Evolutionary conservation across 441 rosid genomes (phyloP).

Genomic region (Populus hybrid): DNA sequence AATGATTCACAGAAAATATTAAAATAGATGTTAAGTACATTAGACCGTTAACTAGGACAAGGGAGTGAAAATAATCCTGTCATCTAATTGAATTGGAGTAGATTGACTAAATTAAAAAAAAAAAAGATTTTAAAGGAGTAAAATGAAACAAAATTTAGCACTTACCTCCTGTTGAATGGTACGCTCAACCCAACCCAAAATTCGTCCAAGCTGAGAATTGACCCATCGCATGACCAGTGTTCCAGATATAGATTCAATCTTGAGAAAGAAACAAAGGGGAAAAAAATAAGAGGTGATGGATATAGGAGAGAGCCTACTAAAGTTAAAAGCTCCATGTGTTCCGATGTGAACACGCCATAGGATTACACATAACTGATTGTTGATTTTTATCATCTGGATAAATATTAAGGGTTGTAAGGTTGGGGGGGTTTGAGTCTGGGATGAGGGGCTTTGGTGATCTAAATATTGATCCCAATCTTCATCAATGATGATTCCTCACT

Average conservation of each 20-base stretch:
- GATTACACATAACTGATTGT: background rate
- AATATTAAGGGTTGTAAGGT: background rate
- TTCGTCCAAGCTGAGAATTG: conserved; percentile 89
- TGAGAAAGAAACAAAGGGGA: conserved; percentile 11
- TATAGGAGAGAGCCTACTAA: background rate
- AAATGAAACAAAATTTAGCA: conserved; percentile 7
- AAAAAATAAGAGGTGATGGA: conserved; percentile 6
- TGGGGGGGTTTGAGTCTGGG: background rate
- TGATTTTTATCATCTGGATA: background rate
- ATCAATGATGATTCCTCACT: background rate
- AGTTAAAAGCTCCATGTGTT: background rate
- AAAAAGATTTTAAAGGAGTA: background rate
- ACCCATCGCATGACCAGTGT: conserved; percentile 96
- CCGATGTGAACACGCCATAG: background rate
- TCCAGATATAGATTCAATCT: conserved; percentile 95
- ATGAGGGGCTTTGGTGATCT: background rate
- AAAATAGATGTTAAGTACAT: conserved; percentile 9
- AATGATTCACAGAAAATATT: conserved; percentile 14
- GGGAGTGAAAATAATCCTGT: background rate
- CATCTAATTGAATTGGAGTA: background rate
- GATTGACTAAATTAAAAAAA: background rate
- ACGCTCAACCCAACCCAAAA: conserved; percentile 94
- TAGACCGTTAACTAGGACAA: background rate
- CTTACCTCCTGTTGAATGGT: conserved; percentile 93
- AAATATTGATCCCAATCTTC: background rate